These are phyloP conservation scores for Coleophoma crateriformis DNA, from an alignment of 2,329 filamentous ascomycete species.

Conservation along the genomic window DNA sequence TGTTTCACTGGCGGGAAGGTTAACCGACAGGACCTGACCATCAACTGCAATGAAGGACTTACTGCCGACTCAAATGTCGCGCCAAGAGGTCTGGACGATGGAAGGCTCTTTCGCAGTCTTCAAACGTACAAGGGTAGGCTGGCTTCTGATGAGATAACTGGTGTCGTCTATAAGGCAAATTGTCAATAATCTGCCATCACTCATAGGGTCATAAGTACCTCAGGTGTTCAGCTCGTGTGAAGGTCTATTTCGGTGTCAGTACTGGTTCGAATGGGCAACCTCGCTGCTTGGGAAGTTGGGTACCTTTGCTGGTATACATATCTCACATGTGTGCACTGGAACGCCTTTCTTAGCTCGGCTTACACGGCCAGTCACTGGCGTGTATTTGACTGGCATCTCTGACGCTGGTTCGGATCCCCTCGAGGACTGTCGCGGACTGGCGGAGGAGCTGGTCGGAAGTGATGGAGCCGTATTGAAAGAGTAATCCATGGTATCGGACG, in stretches of 20 bases:
- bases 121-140: slow-evolving; percentile 42
- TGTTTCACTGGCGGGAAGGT: slow-evolving; percentile 32
- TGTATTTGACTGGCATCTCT: slow-evolving; percentile 26
- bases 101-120: slow-evolving; percentile 51
- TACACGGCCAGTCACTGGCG: slow-evolving; percentile 27
- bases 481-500: slow-evolving; percentile 20
- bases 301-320: slow-evolving; percentile 24
- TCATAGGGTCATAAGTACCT: slow-evolving; percentile 34
- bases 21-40: slow-evolving; percentile 3
- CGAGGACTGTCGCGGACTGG: slow-evolving; percentile 18
- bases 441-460: slow-evolving; percentile 15
- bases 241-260: slow-evolving; percentile 37
- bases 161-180: slow-evolving; percentile 44
- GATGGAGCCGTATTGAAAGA: slow-evolving; percentile 3
- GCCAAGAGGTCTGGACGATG: slow-evolving; percentile 53
- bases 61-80: slow-evolving; percentile 51
- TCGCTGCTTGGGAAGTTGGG: neutral
- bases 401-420: slow-evolving; percentile 17
- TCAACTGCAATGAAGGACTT: slow-evolving; percentile 16
- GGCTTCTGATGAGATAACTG: slow-evolving; percentile 54
- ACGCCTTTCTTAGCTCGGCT: slow-evolving; percentile 29
- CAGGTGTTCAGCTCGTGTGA: slow-evolving; percentile 57
- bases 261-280: too few relatives aligned
- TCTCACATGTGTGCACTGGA: slow-evolving; percentile 26
- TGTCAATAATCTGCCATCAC: slow-evolving; percentile 2